These are phyloP conservation scores for Xylariales sp. DNA, from an alignment of 2,329 filamentous ascomycete genomes.

Conservation along the genomic window DNA sequence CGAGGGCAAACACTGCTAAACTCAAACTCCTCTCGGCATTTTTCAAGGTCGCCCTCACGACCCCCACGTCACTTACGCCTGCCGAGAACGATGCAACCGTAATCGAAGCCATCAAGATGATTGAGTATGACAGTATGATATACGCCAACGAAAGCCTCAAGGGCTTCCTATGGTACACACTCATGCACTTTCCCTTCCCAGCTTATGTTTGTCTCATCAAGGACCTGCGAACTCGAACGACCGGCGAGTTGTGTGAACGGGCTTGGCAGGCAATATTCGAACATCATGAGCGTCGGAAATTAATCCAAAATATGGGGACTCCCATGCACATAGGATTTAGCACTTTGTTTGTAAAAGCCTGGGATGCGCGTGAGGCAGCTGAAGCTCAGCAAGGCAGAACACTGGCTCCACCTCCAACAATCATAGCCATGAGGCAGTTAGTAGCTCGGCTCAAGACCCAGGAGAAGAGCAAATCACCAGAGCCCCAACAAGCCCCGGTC, in stretches of 20 bases:
- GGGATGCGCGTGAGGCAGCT: conserved; percentile 51
- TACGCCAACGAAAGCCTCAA: conserved; percentile 46
- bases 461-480: conserved; percentile 22
- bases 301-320: conserved; percentile 44
- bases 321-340: conserved; percentile 57
- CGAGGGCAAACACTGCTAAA: conserved; percentile 50
- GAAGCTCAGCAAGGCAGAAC: conserved; percentile 39
- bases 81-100: conserved; percentile 49
- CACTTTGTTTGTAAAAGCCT: conserved; percentile 56
- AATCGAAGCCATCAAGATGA: conserved; percentile 50
- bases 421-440: conserved; percentile 42
- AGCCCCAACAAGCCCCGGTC: conserved; percentile 8
- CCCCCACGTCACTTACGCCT: conserved; percentile 32
- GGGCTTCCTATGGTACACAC: conserved; percentile 55
- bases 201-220: conserved; percentile 57
- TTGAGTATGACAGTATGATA: conserved; percentile 56
- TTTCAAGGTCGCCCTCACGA: conserved; percentile 39
- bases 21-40: conserved; percentile 52
- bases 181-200: conserved; percentile 56
- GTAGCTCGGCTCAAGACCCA: conserved; percentile 27
- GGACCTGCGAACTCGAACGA: conserved; percentile 47
- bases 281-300: conserved; percentile 48
- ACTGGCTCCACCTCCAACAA: conserved; percentile 39
- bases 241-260: conserved; percentile 52
- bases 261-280: conserved; percentile 54